Evolutionary conservation across 306 rosid species (phyloP), one percentile per base, ranked within the genome.

Genomic region (Astragalus glycyphyllos): DNA sequence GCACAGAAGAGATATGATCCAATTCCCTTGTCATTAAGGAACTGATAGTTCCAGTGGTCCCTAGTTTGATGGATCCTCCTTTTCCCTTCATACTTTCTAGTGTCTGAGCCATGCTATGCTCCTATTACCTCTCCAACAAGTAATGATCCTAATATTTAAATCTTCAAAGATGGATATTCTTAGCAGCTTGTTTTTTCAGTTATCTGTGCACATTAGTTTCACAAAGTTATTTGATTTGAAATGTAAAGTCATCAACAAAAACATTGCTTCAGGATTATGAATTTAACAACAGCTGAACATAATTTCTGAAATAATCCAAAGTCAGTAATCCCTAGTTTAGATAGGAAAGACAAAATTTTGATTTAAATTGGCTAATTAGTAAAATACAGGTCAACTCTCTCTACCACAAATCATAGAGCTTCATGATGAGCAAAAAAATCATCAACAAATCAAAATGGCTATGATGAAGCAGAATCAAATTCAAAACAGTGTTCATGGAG

Each of bases 21-120:
- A 95, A 77, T 74, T 95, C 99, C 77, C 90, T 86, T 49, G 90
- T 91, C 92, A 89, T 91, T 54, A 95, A 80, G 63, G 96, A 86
- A 62, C 92, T 64, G 54, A 95, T 72, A 1, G 97, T 87, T 78
- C 97, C 99, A 0, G 88, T 91, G 58, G 97, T 78, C 68, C 99
- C 97, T 5, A 95, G 77, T 73, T 77, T 87, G 75, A 95, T 82
- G 76, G 97, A 89, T 59, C 92, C 96, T 65, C 96, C 96, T 74
- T 97, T 87, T 12, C 87, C 90, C 72, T 87, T 91, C 14, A 84
- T 79, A 59, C 84, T 74, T 81, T 95, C 89, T 48, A 86, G 73
- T 32, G 81, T 82, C 74, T 86, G 90, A 86, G 89, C 90, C 99
- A 91, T 63, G 23, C 23, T 14, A 29, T 87, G 75, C 71, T 76